These are phyloP conservation scores for Endocladia muricata DNA, from an alignment of 31 red algal species.

Conservation along the genomic window DNA sequence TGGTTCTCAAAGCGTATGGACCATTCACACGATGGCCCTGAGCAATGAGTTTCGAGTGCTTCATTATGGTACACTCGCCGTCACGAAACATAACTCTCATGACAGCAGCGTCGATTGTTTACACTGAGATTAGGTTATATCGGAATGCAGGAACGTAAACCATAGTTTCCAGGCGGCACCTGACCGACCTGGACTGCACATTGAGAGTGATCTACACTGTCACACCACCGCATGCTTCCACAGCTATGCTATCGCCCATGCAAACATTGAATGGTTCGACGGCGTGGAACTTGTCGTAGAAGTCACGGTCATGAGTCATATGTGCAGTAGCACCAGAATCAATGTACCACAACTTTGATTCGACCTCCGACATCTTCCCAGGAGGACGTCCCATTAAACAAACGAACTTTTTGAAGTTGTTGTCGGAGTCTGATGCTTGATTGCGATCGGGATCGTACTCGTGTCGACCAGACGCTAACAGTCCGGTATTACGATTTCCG, in stretches of 20 bases:
- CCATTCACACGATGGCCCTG: neutral
- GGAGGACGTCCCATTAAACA: neutral
- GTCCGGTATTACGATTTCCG: neutral
- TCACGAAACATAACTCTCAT: neutral
- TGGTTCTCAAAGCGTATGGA: neutral
- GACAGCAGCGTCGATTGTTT: neutral
- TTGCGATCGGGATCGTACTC: neutral
- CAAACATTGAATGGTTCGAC: neutral
- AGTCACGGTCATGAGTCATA: neutral
- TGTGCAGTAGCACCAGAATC: slow-evolving; percentile 22
- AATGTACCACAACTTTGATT: neutral
- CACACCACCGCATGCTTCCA: neutral
- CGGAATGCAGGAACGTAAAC: neutral
- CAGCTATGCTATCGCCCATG: neutral
- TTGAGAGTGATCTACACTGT: neutral
- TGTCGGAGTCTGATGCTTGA: neutral
- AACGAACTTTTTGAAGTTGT: neutral
- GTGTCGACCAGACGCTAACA: neutral
- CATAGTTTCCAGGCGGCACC: neutral
- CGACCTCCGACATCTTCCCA: neutral
- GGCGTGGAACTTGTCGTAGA: neutral
- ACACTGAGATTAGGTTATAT: neutral
- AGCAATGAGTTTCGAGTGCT: neutral
- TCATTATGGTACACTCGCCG: neutral
- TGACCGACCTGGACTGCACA: neutral